phyloP scores from a whole-genome alignment of 352 stramenopile genomes.

The Poterioochromonas sp. region DNA sequence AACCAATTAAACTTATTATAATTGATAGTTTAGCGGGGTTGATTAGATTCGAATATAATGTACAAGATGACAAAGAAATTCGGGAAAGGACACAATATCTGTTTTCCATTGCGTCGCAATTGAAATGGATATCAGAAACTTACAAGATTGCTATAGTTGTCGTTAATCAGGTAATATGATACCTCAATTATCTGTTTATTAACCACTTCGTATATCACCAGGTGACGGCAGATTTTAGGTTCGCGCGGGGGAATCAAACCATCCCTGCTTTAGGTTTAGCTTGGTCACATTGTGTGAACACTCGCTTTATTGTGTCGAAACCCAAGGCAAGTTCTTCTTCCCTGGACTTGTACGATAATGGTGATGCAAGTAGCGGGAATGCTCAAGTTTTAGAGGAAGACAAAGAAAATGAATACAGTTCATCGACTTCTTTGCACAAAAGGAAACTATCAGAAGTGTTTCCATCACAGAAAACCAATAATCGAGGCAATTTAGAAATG shows the following conservation, averaged over 20 bases:
- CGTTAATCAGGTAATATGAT: background rate
- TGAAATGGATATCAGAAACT: conserved; percentile 5
- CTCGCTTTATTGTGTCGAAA: background rate
- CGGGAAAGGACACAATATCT: background rate
- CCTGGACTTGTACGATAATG: no score
- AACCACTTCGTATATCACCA: background rate
- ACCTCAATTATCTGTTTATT: background rate
- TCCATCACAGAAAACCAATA: no score
- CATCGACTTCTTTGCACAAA: no score
- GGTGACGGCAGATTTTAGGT: background rate
- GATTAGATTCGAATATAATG: background rate
- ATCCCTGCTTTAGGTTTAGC: conserved; percentile 3
- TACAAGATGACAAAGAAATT: background rate
- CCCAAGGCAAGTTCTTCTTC: no score
- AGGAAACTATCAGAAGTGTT: no score
- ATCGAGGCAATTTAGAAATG: no score
- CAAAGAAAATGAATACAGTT: no score
- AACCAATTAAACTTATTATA: background rate
- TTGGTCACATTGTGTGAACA: conserved; percentile 22
- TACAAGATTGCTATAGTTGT: background rate
- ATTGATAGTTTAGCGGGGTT: conserved; percentile 1
- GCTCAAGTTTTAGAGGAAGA: no score
- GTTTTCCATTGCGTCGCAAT: background rate
- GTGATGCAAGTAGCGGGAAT: no score
- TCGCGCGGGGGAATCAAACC: no score